Evolutionary conservation across 2,329 filamentous ascomycete genomes (phyloP).

Genomic region (Arthrinium phaeospermum): DNA sequence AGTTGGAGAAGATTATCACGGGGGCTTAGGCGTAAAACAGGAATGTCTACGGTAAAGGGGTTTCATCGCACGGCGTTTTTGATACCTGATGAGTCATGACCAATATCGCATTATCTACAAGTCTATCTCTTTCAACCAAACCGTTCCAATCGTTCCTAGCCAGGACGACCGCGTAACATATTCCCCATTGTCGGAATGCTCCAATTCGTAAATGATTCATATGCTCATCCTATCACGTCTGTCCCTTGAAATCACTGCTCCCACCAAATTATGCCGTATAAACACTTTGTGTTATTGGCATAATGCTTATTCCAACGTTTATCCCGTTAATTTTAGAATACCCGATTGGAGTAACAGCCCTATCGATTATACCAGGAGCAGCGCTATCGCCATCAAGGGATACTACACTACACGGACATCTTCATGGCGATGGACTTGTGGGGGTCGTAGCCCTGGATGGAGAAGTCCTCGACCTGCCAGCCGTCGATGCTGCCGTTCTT

Average conservation of each 20-base stretch:
- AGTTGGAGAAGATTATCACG: constrained; percentile 62
- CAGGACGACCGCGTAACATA: too few species aligned
- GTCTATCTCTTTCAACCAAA: not conserved
- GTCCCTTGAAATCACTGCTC: not conserved
- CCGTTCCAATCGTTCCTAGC: too few species aligned
- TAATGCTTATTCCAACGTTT: too few species aligned
- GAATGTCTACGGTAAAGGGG: not conserved
- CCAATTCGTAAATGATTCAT: not conserved
- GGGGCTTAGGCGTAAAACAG: not conserved
- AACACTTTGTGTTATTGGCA: too few species aligned
- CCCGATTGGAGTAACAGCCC: too few species aligned
- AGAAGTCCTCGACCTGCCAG: constrained; percentile 88
- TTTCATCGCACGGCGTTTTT: constrained; percentile 7
- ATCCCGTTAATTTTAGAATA: too few species aligned
- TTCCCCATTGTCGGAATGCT: not conserved
- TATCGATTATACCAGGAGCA: too few species aligned
- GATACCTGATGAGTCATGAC: constrained; percentile 12
- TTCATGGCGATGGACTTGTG: constrained; percentile 96
- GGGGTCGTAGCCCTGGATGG: constrained; percentile 85
- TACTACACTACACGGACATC: constrained; percentile 88
- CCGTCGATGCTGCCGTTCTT: constrained; percentile 81
- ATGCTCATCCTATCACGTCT: not conserved
- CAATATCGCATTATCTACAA: constrained; percentile 1
- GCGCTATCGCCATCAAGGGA: too few species aligned
- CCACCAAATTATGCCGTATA: too few species aligned